A percentile compares a stretch with the other conserved stretches of the same genome.
These are phyloP conservation scores for Earliella scabrosa DNA, from an alignment of 1,284 basidiomycete genomes.

Conservation along the genomic window DNA sequence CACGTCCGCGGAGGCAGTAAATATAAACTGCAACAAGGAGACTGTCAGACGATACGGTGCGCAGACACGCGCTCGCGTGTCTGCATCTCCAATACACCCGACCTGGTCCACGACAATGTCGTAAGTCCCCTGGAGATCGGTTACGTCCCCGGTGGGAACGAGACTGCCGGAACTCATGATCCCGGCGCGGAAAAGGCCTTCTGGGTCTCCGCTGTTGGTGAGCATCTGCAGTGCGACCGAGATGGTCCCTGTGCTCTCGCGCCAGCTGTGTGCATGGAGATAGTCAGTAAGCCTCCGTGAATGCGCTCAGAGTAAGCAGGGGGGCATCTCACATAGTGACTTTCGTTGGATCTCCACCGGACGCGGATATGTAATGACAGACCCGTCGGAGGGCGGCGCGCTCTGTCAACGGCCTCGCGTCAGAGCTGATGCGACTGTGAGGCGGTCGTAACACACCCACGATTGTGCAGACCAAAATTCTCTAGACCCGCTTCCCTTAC, in stretches of 20 bases:
- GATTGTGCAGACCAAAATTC: slow-evolving; percentile 55
- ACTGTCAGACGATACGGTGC: background rate
- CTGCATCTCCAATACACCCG: slow-evolving; percentile 27
- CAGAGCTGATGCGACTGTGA: background rate
- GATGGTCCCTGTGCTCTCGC: slow-evolving; percentile 45
- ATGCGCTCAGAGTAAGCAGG: background rate
- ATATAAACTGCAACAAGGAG: background rate
- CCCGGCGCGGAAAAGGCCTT: slow-evolving; percentile 39
- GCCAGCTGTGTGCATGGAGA: slow-evolving; percentile 35
- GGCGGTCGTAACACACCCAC: slow-evolving; percentile 28
- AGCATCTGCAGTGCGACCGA: slow-evolving; percentile 40
- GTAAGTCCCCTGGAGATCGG: slow-evolving; percentile 36
- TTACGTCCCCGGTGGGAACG: slow-evolving; percentile 34
- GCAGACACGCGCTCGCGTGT: background rate
- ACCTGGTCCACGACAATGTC: slow-evolving; percentile 37
- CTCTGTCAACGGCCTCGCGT: slow-evolving; percentile 38
- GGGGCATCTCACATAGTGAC: slow-evolving; percentile 33
- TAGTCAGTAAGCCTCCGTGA: background rate
- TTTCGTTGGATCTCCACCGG: slow-evolving; percentile 16
- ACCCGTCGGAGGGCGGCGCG: slow-evolving; percentile 60
- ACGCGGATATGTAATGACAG: slow-evolving; percentile 37
- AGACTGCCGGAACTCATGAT: slow-evolving; percentile 43
- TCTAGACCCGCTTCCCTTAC: slow-evolving; percentile 50
- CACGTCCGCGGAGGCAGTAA: no score
- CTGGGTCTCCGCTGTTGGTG: slow-evolving; percentile 34